Evolutionary conservation across 257 asterid genomes (phyloP).

Genomic region (Fraxinus americana): DNA sequence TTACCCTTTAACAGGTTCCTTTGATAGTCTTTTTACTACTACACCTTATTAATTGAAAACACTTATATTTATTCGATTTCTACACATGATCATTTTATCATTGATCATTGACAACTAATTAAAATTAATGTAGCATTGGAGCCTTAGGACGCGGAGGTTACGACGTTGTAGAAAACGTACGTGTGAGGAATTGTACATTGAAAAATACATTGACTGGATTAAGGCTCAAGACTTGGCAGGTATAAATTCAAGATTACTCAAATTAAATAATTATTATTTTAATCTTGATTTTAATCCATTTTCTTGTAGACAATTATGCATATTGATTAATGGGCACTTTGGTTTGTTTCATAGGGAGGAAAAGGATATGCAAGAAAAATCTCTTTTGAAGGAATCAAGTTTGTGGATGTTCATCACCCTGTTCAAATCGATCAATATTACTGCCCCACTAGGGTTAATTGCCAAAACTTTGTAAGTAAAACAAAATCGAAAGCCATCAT

Average conservation of each 20-base stretch:
- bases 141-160: slow-evolving; percentile 60
- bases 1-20: too few species aligned
- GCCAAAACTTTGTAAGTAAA: slow-evolving; percentile 43
- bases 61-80: too few species aligned
- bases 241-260: slow-evolving; percentile 15
- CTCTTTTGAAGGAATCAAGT: slow-evolving; percentile 48
- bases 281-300: background rate
- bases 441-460: slow-evolving; percentile 56
- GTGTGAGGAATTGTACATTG: slow-evolving; percentile 54
- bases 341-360: slow-evolving; percentile 53
- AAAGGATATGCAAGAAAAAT: slow-evolving; percentile 62
- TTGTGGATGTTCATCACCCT: slow-evolving; percentile 57
- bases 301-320: background rate
- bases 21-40: background rate
- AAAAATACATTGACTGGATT: slow-evolving; percentile 59
- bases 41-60: too few species aligned
- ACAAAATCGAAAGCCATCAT: background rate
- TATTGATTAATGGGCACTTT: background rate
- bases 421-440: slow-evolving; percentile 63
- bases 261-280: background rate
- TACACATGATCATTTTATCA: too few species aligned
- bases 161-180: slow-evolving; percentile 63
- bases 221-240: slow-evolving; percentile 64
- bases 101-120: background rate
- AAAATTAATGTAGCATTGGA: slow-evolving; percentile 49